Evolutionary conservation across 495 filamentous ascomycete genomes (phyloP), one percentile per base, ranked within the genome.

Genomic region (Penicillium maclennaniae): DNA sequence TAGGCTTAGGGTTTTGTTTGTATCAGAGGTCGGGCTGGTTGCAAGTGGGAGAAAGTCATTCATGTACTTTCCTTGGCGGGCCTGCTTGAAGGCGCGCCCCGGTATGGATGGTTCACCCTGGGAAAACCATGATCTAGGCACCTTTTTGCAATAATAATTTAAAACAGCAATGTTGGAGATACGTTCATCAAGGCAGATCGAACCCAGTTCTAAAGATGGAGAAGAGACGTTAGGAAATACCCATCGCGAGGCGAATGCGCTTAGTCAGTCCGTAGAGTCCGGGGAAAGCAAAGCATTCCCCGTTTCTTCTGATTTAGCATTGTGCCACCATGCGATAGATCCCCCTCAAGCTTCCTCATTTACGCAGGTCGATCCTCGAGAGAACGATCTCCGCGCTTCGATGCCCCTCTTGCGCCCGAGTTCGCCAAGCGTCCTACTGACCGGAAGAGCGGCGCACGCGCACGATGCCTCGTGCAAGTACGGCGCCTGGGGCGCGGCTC

Each of bases 391-490:
- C 27, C 5, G 14, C 43, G 31, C 36, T 43, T 55, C 31, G 21
- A 59, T 59, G 56, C 10, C 31, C 25, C 47, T 20, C 15, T 17
- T 23, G 6, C 40, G 23, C 15, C 20, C 31, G 14, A 27, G 23
- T 34, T 28, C 36, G 17, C 38, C 39, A 23, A 21, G 31, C 47
- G 27, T 40, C 39, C 28, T 28, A 47, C 43, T 47, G 45, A 51
- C 43, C 51, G 42, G 51, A 50, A 34, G 27, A 59, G 51, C 51
- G 44, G 42, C 39, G 20, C 27, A 19, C 37, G 36, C 39, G 43
- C 51, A 41, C n/a, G 14, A 76, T 76, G 73, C 73, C 71, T 58
- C 62, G 67, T 43, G 71, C 67, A 16, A 72, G 59, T 49, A 65
- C 66, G 3, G 53, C 62, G 12, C 59, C 71, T 10, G 68, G 71